Conservation (phyloP, 1,139 yeast genomes). For the Magnusiomyces sp. region DNA sequence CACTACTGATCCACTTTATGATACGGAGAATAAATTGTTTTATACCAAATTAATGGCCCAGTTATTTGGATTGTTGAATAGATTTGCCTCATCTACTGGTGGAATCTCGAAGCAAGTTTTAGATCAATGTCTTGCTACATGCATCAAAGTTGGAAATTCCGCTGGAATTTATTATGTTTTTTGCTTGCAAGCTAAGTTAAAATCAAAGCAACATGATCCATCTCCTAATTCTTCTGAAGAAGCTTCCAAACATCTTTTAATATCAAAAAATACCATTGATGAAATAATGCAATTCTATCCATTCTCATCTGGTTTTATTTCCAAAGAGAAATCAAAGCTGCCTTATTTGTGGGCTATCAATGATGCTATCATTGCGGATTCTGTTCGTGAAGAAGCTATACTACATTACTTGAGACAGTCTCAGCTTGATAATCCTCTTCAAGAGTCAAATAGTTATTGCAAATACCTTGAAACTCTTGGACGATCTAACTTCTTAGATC, state of each 20-base stretch:
- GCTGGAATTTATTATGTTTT: slow-evolving; percentile 22
- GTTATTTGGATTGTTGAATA: slow-evolving; percentile 27
- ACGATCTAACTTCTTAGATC: slow-evolving; percentile 21
- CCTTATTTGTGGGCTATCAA: slow-evolving; percentile 21
- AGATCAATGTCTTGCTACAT: slow-evolving; percentile 23
- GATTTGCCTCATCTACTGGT: slow-evolving; percentile 20
- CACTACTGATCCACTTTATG: slow-evolving; percentile 13
- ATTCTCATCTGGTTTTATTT: slow-evolving; percentile 12
- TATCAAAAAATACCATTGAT: slow-evolving; percentile 16
- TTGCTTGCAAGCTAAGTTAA: no score
- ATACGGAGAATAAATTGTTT: background rate
- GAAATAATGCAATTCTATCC: slow-evolving; percentile 25
- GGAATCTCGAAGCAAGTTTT: slow-evolving; percentile 25
- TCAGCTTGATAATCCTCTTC: slow-evolving; percentile 15
- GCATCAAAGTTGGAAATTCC: slow-evolving; percentile 27
- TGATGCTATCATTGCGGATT: slow-evolving; percentile 21
- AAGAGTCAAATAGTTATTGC: slow-evolving; percentile 11
- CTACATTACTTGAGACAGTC: slow-evolving; percentile 21
- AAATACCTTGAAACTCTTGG: slow-evolving; percentile 27
- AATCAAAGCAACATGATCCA: no score
- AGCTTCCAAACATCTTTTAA: slow-evolving; percentile 7
- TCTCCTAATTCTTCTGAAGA: slow-evolving; percentile 17
- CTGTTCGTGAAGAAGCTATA: slow-evolving; percentile 24
- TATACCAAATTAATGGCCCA: slow-evolving; percentile 26
- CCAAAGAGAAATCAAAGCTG: slow-evolving; percentile 17